Evolutionary conservation across 176 grass and related monocot species (phyloP).

Genomic region (Oryza meyeriana): DNA sequence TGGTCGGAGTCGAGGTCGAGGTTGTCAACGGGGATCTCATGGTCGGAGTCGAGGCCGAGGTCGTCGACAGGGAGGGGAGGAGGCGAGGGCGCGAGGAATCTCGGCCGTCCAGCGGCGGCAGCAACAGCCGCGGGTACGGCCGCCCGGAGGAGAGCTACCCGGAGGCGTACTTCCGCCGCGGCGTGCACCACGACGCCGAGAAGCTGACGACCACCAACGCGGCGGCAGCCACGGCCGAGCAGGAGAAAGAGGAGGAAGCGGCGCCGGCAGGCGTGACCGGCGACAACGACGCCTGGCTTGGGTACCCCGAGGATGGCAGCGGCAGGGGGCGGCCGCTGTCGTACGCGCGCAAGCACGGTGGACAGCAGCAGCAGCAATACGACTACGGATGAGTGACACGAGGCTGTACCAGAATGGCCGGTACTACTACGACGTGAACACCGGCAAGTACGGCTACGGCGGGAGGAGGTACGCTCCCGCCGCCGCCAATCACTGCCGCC

Average conservation of each 20-base stretch:
- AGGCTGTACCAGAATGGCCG: conserved; percentile 54
- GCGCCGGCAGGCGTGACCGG: too few species aligned
- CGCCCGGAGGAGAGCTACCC: conserved; percentile 47
- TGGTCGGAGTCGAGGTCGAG: too few species aligned
- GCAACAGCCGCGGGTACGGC: conserved; percentile 40
- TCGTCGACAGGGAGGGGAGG: too few species aligned
- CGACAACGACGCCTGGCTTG: neutral
- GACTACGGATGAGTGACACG: conserved; percentile 60
- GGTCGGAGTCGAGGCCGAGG: too few species aligned
- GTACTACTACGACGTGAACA: conserved; percentile 51
- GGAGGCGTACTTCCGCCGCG: conserved; percentile 48
- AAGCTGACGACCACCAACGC: conserved; percentile 33
- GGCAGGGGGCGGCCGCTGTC: conserved; percentile 38
- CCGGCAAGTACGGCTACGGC: conserved; percentile 50
- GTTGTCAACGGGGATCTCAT: too few species aligned
- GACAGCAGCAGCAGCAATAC: neutral
- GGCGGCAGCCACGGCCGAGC: neutral
- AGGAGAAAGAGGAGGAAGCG: neutral
- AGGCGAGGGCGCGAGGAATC: too few species aligned
- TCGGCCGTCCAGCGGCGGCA: conserved; percentile 21
- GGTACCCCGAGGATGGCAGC: conserved; percentile 27
- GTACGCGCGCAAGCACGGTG: conserved; percentile 11
- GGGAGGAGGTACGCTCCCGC: too few species aligned
- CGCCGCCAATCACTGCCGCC: too few species aligned
- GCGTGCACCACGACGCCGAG: conserved; percentile 53